These are phyloP conservation scores for Hsuehochloa calcarea DNA, from an alignment of 176 grass and related monocot genomes.

Conservation along the genomic window DNA sequence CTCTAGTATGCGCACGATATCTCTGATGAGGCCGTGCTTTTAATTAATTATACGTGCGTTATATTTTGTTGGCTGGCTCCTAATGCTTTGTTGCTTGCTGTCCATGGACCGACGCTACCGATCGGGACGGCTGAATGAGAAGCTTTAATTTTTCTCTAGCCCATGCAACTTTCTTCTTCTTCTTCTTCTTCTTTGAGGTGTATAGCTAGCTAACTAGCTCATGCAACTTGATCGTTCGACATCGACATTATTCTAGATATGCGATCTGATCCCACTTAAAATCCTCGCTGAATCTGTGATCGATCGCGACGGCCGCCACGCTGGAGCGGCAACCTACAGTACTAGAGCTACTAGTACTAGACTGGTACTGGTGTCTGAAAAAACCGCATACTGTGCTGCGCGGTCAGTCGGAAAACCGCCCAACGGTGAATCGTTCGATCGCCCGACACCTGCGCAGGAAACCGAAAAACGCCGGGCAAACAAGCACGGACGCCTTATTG, in stretches of 20 bases:
- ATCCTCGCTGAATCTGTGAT: too few relatives aligned
- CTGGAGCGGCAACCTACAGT: neutral
- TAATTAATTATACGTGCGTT: neutral
- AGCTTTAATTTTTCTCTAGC: neutral
- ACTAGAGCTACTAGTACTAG: too few relatives aligned
- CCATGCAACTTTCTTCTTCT: neutral
- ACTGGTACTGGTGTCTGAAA: too few relatives aligned
- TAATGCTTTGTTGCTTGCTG: neutral
- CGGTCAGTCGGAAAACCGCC: too few relatives aligned
- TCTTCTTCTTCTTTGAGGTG: too few relatives aligned
- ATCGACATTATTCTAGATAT: neutral
- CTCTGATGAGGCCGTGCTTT: neutral
- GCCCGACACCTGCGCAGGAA: too few relatives aligned
- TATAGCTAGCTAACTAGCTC: neutral
- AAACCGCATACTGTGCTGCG: too few relatives aligned
- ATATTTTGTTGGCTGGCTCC: neutral
- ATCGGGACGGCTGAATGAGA: neutral
- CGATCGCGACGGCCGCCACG: too few relatives aligned
- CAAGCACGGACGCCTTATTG: too few relatives aligned
- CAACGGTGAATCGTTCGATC: too few relatives aligned
- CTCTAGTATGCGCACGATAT: too few relatives aligned
- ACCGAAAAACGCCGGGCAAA: too few relatives aligned
- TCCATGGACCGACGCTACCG: neutral
- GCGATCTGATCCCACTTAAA: neutral
- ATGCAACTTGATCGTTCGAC: neutral